Percentiles rank a stretch among this genome's conserved stretches.
These are phyloP conservation scores for Mycena vulgaris DNA, from an alignment of 768 basidiomycete genomes.

Conservation along the genomic window DNA sequence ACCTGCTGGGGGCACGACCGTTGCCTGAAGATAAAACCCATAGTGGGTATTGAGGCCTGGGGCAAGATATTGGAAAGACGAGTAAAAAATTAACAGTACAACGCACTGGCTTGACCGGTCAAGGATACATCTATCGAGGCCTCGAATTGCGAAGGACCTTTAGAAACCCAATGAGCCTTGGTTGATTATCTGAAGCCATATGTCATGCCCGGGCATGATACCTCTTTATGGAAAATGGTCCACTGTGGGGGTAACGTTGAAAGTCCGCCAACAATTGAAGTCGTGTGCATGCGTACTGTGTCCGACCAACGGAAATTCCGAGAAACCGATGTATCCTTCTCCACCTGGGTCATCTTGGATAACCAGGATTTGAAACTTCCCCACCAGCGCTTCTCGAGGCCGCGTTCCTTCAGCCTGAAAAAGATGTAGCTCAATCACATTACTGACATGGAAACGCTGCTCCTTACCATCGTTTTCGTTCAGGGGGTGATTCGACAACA, in stretches of 20 bases:
- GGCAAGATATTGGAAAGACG: background rate
- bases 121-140: conserved; percentile 29
- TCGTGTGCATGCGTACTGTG: conserved; percentile 1
- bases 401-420: conserved; percentile 21
- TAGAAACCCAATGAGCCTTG: conserved; percentile 21
- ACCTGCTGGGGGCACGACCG: conserved; percentile 39
- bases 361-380: conserved; percentile 41
- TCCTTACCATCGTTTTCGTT: conserved; percentile 29
- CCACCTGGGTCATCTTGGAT: conserved; percentile 36
- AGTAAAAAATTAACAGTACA: too few species aligned
- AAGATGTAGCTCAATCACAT: background rate
- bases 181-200: background rate
- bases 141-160: conserved; percentile 17
- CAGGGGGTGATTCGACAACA: conserved; percentile 39
- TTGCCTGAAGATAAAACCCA: conserved; percentile 43
- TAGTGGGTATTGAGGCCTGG: conserved; percentile 29
- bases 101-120: conserved; percentile 18
- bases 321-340: conserved; percentile 18
- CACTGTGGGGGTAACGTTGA: conserved; percentile 1
- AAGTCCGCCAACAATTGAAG: background rate
- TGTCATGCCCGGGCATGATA: conserved; percentile 33
- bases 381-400: conserved; percentile 41
- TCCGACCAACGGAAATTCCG: conserved; percentile 40
- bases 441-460: conserved; percentile 4
- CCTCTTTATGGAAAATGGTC: conserved; percentile 42